Base-by-base conservation (phyloP, 2,329 filamentous ascomycete species). In the Scleromitrula shiraiana region DNA sequence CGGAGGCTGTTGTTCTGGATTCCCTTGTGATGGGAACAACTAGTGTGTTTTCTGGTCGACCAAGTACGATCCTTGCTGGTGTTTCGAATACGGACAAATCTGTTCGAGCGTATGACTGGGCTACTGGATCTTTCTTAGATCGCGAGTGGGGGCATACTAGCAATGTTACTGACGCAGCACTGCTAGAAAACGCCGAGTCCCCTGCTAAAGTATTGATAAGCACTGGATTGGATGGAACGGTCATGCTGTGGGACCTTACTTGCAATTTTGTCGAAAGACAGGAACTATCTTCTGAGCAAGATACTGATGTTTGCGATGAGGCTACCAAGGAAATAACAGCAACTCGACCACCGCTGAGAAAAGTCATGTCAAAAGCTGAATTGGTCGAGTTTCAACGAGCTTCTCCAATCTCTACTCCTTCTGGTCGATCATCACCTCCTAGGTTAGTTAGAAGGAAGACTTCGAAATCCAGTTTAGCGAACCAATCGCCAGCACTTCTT, bases 91-190 rank as follows among this genome's bases (percentile, higher is more conserved):
- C 88, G 1, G 93, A 98, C 66, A 98, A 97, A 64, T 97, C 93
- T 0, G 83, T 98, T 48, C 77, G 93, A 29, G 71, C 98, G 14
- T 98, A 98, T 60, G 87, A 95, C 56, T 73, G 80, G 24, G 82
- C 84, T 52, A 82, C 79, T 35, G 90, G 91, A 7, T 69, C 72
- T 2, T 83, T 98, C 49, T 69, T 97, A 23, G 85, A 89, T 42
- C 81, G 88, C 33, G 93, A 97, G 67, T 96, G 89, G 79, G 93
- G 93, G 1, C 93, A 98, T 58, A 95, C 90, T 0, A 90, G 96
- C 62, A 85, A 90, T 7, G 88, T 98, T 54, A 95, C 87, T 43
- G 90, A 90, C 51, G 80, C 94, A 15, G 77, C 85, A 4, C 68
- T 96, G 15, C 65, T 91, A 9, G 78, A 85, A 46, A 57, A 53